Evolutionary conservation across 1,139 yeast species (phyloP).

Genomic region (Eremothecium gossypii): DNA sequence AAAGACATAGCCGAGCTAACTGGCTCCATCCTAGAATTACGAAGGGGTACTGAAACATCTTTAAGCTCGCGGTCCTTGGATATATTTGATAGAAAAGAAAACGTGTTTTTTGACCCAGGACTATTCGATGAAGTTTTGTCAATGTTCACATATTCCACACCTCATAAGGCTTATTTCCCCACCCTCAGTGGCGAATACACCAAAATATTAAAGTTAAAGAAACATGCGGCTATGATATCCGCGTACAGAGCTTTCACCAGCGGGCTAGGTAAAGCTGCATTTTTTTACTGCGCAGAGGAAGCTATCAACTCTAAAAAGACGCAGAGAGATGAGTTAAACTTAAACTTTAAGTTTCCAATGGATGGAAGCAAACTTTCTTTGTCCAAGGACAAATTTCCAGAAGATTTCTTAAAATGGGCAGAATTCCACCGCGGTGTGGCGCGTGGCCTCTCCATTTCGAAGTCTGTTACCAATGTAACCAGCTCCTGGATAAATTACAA

Average conservation of each 20-base stretch:
- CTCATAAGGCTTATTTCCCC: slow-evolving; percentile 20
- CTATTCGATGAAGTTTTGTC: slow-evolving; percentile 50
- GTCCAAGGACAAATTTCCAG: slow-evolving; percentile 46
- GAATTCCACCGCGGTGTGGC: slow-evolving; percentile 89
- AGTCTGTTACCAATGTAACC: slow-evolving; percentile 58
- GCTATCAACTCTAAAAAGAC: slow-evolving; percentile 83
- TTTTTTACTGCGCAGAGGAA: slow-evolving; percentile 55
- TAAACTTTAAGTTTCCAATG: slow-evolving; percentile 56
- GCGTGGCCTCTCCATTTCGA: slow-evolving; percentile 70
- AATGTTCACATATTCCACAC: slow-evolving; percentile 27
- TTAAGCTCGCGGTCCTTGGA: background rate
- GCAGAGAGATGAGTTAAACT: slow-evolving; percentile 68
- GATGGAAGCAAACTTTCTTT: slow-evolving; percentile 54
- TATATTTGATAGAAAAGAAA: slow-evolving; percentile 1
- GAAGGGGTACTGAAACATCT: slow-evolving; percentile 1
- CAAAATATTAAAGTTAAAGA: slow-evolving; percentile 35
- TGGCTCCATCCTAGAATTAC: slow-evolving; percentile 1
- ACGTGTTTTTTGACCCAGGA: slow-evolving; percentile 1
- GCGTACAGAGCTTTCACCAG: slow-evolving; percentile 65
- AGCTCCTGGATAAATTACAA: slow-evolving; percentile 93
- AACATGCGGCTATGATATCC: slow-evolving; percentile 53
- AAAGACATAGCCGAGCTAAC: slow-evolving; percentile 3
- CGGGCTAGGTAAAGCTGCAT: slow-evolving; percentile 73
- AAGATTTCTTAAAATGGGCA: slow-evolving; percentile 64
- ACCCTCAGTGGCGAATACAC: slow-evolving; percentile 22